Conservation (phyloP, 2,329 filamentous ascomycete genomes). For the Fusarium vanettenii region DNA sequence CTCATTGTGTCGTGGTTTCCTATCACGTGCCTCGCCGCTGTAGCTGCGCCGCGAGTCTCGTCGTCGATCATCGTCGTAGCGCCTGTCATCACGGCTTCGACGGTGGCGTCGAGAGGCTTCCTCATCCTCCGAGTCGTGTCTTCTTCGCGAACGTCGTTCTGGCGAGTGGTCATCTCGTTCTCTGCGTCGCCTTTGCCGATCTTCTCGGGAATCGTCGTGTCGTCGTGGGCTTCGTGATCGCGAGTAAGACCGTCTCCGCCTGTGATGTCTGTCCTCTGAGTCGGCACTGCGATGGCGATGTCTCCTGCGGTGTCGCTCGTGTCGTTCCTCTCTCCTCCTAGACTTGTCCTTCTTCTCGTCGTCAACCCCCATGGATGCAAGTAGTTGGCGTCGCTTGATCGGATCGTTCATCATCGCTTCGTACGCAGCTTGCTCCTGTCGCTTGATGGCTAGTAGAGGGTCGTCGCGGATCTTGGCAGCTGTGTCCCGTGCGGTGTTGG, state of each 20-base stretch:
- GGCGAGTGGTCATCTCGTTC: conserved; percentile 38
- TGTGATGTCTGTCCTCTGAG: conserved; percentile 52
- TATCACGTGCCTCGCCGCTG: conserved; percentile 38
- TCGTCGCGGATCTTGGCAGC: conserved; percentile 90
- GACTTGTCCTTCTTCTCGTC: conserved; percentile 57
- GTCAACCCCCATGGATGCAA: conserved; percentile 71
- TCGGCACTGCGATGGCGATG: conserved; percentile 58
- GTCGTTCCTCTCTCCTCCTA: conserved; percentile 45
- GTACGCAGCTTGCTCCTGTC: conserved; percentile 86
- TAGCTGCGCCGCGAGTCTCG: conserved; percentile 31
- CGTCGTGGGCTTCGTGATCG: conserved; percentile 57
- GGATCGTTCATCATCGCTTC: conserved; percentile 84
- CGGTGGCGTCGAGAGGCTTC: conserved; percentile 25
- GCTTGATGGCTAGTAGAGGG: conserved; percentile 92
- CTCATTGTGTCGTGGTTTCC: conserved; percentile 36
- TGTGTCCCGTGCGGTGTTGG: conserved; percentile 82
- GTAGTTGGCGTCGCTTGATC: conserved; percentile 72
- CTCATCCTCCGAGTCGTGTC: conserved; percentile 34
- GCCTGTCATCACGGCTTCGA: conserved; percentile 33
- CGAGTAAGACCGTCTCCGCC: conserved; percentile 59
- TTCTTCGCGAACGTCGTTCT: conserved; percentile 37
- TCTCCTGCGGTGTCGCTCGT: conserved; percentile 55
- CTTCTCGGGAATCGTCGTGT: conserved; percentile 45
- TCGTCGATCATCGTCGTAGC: conserved; percentile 47
- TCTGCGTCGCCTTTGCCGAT: conserved; percentile 38